These are phyloP conservation scores for Durio zibethinus DNA, from an alignment of 345 rosid species.

Conservation along the genomic window DNA sequence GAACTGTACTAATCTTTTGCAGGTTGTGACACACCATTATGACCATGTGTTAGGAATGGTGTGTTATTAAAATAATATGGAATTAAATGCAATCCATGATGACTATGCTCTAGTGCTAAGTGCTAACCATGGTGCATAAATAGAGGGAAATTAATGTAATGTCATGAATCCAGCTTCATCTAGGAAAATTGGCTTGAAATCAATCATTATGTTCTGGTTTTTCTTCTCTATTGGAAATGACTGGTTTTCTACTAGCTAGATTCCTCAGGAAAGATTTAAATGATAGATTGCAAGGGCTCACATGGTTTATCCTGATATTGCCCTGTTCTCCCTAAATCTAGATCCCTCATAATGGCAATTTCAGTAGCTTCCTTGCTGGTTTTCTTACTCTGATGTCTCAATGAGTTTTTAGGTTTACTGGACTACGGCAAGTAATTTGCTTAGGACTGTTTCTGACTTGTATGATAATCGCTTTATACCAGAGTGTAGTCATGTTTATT, in stretches of 20 bases:
- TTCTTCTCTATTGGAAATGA: neutral
- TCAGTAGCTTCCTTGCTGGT: too few species aligned
- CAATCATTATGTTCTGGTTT: too few species aligned
- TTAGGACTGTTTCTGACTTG: neutral
- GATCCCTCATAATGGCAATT: neutral
- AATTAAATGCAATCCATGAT: neutral
- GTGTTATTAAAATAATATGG: neutral
- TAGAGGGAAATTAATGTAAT: neutral
- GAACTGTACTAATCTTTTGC: neutral
- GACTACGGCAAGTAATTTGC: neutral
- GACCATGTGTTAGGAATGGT: neutral
- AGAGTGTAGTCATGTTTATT: neutral
- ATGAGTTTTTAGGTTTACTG: neutral
- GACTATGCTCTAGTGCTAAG: neutral
- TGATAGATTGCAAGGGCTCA: neutral
- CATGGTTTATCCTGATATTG: neutral
- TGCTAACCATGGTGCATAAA: constrained; percentile 4
- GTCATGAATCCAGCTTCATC: neutral
- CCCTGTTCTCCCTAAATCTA: neutral
- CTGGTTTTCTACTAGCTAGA: neutral
- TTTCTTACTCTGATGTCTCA: too few species aligned
- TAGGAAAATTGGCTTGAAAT: neutral
- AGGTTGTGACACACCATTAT: neutral
- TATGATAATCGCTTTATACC: neutral
- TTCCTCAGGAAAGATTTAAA: too few species aligned